phyloP scores from a whole-genome alignment of 1,139 yeast genomes.

The Geotrichum aggregatum region DNA sequence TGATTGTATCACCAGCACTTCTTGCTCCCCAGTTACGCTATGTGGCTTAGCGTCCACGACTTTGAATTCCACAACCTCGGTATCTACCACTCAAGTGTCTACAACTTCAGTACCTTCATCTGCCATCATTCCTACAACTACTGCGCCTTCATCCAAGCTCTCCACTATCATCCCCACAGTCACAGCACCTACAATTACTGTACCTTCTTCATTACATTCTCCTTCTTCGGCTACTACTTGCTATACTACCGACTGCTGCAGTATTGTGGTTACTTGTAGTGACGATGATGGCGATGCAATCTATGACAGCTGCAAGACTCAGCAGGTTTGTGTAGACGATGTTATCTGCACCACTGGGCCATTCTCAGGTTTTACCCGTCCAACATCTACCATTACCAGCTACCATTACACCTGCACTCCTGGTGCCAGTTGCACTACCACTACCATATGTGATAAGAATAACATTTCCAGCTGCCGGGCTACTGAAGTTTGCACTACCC shows the following conservation, averaged over 20 bases:
- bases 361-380: not conserved
- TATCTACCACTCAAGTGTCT: too few relatives aligned
- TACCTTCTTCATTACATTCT: not conserved
- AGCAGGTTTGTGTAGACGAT: constrained; percentile 37
- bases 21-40: not conserved
- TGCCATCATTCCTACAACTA: too few relatives aligned
- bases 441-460: constrained; percentile 29
- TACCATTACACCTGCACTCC: constrained; percentile 6
- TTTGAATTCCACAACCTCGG: not conserved
- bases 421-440: constrained; percentile 37
- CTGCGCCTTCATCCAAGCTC: too few relatives aligned
- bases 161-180: too few relatives aligned
- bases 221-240: not conserved
- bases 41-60: not conserved
- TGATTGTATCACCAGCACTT: constrained; percentile 5
- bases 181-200: not conserved
- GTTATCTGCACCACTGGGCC: constrained; percentile 38
- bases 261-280: constrained; percentile 4
- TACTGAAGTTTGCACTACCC: constrained; percentile 16
- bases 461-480: too few relatives aligned
- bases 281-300: constrained; percentile 35
- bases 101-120: too few relatives aligned
- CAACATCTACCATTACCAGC: not conserved
- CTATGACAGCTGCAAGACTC: constrained; percentile 33
- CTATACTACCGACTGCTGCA: constrained; percentile 3